phyloP scores from a whole-genome alignment of 495 filamentous ascomycete species.

The Hyphodiscus hymeniophilus region DNA sequence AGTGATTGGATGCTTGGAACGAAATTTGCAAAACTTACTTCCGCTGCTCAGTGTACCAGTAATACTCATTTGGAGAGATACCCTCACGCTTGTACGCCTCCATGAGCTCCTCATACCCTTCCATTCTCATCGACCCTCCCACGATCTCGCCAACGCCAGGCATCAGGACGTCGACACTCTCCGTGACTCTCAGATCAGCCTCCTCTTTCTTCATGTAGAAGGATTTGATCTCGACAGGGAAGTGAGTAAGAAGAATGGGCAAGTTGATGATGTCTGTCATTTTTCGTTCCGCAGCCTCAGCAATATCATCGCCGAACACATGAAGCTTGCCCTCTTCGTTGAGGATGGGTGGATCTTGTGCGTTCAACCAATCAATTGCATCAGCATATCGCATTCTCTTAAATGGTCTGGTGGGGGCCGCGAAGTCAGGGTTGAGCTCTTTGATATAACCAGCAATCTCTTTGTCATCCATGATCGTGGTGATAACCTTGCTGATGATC shows the following conservation, averaged over 20 bases:
- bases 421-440: constrained; percentile 81
- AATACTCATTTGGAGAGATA: constrained; percentile 81
- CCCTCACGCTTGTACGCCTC: constrained; percentile 79
- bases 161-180: constrained; percentile 95
- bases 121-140: constrained; percentile 94
- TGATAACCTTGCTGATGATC: constrained; percentile 81
- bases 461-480: constrained; percentile 64
- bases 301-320: constrained; percentile 93
- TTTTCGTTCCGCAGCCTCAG: constrained; percentile 89
- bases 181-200: constrained; percentile 77
- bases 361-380: constrained; percentile 86
- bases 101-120: constrained; percentile 86
- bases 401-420: constrained; percentile 79
- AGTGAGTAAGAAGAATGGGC: constrained; percentile 95
- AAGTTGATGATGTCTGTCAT: constrained; percentile 96
- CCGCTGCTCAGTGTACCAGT: constrained; percentile 98
- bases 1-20: constrained; percentile 13
- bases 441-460: constrained; percentile 60
- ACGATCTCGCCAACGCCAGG: constrained; percentile 96
- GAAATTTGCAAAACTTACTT: constrained; percentile 59
- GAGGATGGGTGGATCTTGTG: constrained; percentile 66
- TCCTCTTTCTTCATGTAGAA: constrained; percentile 98
- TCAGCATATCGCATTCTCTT: constrained; percentile 91
- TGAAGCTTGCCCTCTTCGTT: constrained; percentile 92
- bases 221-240: constrained; percentile 95